phyloP scores from a whole-genome alignment of 2,329 filamentous ascomycete species.

The Scortechinia acanthostroma region DNA sequence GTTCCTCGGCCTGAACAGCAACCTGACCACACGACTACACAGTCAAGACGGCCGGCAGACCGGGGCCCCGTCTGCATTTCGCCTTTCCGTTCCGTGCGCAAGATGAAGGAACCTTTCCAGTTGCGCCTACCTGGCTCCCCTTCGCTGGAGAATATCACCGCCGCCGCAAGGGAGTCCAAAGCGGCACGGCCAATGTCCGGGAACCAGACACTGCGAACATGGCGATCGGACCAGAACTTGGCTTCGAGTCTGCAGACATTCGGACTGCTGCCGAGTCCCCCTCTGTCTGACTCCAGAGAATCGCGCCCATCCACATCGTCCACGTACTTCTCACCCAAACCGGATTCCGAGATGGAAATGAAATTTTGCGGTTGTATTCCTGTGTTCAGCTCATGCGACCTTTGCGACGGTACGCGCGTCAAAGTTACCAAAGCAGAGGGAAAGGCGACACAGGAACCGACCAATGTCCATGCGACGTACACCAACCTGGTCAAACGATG shows the following conservation, averaged over 20 bases:
- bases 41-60: constrained; percentile 14
- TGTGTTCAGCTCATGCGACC: background rate
- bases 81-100: constrained; percentile 25
- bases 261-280: constrained; percentile 23
- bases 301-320: constrained; percentile 15
- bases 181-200: too few species aligned
- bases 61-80: constrained; percentile 16
- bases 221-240: constrained; percentile 24
- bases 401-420: background rate
- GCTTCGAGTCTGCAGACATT: constrained; percentile 18
- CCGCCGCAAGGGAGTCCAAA: constrained; percentile 8
- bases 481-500: background rate
- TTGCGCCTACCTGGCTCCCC: constrained; percentile 22
- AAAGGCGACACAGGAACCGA: background rate
- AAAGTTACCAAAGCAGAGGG: background rate
- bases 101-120: constrained; percentile 27
- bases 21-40: constrained; percentile 13
- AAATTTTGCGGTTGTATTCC: background rate
- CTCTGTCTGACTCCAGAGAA: constrained; percentile 19
- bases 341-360: background rate
- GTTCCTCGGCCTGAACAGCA: constrained; percentile 15
- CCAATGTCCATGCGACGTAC: background rate
- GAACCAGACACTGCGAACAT: constrained; percentile 16
- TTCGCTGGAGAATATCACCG: constrained; percentile 11
- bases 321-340: constrained; percentile 14